Evolutionary conservation across 1,284 basidiomycete genomes (phyloP), one percentile per base, ranked within the genome.

Genomic region (Cutaneotrichosporon sp.): DNA sequence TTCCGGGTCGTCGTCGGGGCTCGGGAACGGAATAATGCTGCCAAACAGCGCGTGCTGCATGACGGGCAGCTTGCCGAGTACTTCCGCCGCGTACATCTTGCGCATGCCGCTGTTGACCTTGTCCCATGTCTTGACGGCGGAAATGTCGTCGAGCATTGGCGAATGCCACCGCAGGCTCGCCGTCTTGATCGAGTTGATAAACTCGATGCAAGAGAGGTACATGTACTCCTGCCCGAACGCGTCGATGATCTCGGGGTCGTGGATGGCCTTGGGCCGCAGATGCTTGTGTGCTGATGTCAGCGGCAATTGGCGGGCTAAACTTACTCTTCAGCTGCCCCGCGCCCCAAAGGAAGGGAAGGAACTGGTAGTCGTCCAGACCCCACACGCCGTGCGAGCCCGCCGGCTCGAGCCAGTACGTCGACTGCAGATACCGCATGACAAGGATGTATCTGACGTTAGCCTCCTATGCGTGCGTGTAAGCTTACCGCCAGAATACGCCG

Each of bases 91-190:
- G 75, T 93, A 97, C 94, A 98, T 98, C 76, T 97, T 98, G 72
- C 89, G 81, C 91, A 98, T 97, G 10, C 94, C 96, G n/a, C 80
- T 77, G 72, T 98, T 97, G 60, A 97, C 91, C 73, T 97, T 97
- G 67, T 88, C 85, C 93, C 93, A 97, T 2, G 90, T 88, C 76
- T 93, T 96, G 51, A 96, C 94, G 4, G 86, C 90, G 0, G 91
- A 94, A 56, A 98, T 98, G 70, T 97, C 94, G 69, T 97, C 91
- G 12, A 98, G 81, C 94, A 98, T 98, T 0, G 94, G 96, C 1
- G 91, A 97, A 76, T 98, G 96, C 96, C 94, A 98, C 46, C 93
- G 81, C 3, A 98, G 79, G 0, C 90, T 92, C 0, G 92, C 92
- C 0, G 92, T 93, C 74, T 98, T 97, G 66, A 96, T 90, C 15